Base-by-base conservation (phyloP, 169 alveolate genomes). In the Plasmodium coatneyi region DNA sequence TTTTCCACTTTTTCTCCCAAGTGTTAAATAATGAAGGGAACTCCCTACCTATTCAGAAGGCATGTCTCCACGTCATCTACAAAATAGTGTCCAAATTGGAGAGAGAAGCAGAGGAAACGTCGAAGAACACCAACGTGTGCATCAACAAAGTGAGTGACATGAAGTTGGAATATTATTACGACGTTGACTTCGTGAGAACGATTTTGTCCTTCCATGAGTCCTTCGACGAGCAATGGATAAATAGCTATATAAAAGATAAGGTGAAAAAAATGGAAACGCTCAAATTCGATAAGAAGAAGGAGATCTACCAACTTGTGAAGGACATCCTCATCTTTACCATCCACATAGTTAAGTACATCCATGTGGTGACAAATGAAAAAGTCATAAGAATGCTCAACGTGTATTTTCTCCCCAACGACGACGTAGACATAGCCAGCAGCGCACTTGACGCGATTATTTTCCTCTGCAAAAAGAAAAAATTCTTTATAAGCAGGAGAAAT, bases 391-490 rank as follows among this genome's bases (percentile, higher is more conserved):
- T 87, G 32, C 39, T 87, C 34, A 87, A 87, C 56, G 22, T 14
- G 1, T 87, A 87, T 52, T 87, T 78, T 79, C 6, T 78, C 43
- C 60, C 80, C 66, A 87, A 52, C 32, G 93, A 72, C 3, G 81
- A 79, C 22, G n/a, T 7, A 25, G 74, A 79, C 14, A 36, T 87
- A 0, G 41, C 39, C 3, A 79, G 36, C 32, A 60, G 39, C 12
- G 89, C 80, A 14, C 46, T 87, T 1, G 82, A 71, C 52, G 82
- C 70, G 16, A 46, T 87, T 1, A 87, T 80, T 43, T 87, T 87
- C 71, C 49, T 87, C 25, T 87, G 93, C 56, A 87, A 87, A 56
- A 87, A 87, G 60, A 87, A 87, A 41, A 54, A 87, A 46, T 36
- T 52, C 32, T 79, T 87, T n/a, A 78, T 60, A 34, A 83, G 34